Evolutionary conservation across 306 rosid species (phyloP).

Genomic region (Prunus mira): DNA sequence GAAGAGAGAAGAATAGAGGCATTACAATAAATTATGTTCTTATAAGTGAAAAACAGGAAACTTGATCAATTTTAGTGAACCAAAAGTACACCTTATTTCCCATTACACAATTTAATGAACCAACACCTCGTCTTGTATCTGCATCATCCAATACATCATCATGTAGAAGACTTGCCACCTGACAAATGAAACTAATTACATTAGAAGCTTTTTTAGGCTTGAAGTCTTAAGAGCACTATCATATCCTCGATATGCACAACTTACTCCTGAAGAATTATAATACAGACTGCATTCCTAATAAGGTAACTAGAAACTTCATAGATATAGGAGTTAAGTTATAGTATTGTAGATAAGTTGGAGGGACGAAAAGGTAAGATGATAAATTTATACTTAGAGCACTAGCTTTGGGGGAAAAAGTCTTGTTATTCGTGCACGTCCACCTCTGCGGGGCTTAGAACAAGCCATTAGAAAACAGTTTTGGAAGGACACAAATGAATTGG

Average conservation of each 20-base stretch:
- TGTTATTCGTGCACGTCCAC: not conserved
- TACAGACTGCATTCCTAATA: not conserved
- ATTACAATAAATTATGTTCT: not conserved
- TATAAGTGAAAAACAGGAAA: conserved; percentile 2
- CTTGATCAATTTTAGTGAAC: not conserved
- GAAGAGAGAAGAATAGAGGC: not conserved
- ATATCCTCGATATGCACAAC: not conserved
- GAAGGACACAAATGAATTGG: not conserved
- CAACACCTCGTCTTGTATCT: conserved; percentile 87
- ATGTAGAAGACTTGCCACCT: conserved; percentile 99
- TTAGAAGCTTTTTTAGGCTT: not conserved
- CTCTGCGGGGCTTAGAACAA: not conserved
- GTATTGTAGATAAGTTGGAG: not conserved
- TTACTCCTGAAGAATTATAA: not conserved
- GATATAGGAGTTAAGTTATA: not conserved
- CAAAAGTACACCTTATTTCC: conserved; percentile 73
- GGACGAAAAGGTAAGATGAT: not conserved
- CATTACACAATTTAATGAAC: conserved; percentile 80
- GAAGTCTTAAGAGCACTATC: not conserved
- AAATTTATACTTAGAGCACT: not conserved
- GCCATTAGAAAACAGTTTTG: not conserved
- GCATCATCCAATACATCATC: conserved; percentile 99
- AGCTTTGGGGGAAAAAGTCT: not conserved
- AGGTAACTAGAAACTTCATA: not conserved
- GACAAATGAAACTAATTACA: conserved; percentile 16